A percentile compares a stretch with the other conserved stretches of the same genome.
Conservation (phyloP, 495 filamentous ascomycete species). For the Tuber melanosporum region DNA sequence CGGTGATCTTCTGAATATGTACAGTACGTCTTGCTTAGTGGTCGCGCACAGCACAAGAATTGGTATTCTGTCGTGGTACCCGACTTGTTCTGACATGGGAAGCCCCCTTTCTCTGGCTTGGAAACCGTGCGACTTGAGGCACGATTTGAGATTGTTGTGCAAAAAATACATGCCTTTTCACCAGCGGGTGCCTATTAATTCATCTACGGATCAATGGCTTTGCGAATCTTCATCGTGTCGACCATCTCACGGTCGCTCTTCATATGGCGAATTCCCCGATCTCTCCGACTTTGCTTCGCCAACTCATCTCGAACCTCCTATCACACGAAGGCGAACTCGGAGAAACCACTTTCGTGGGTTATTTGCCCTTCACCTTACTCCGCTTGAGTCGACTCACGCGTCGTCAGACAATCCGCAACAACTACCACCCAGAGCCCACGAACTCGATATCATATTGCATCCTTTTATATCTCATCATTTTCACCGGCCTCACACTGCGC, state of each 20-base stretch:
- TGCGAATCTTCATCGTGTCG: background rate
- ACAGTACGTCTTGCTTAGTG: background rate
- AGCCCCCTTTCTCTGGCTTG: no score
- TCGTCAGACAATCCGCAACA: background rate
- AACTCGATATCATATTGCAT: background rate
- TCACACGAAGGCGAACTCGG: background rate
- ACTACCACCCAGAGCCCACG: background rate
- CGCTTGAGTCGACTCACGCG: background rate
- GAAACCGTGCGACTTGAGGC: background rate
- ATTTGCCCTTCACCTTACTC: background rate
- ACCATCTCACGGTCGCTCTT: background rate
- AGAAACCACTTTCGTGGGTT: background rate
- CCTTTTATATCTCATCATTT: background rate
- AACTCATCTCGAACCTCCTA: background rate
- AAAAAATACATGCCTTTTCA: background rate
- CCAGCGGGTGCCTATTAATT: background rate
- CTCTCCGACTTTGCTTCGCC: background rate
- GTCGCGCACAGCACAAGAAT: background rate
- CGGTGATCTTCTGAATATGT: background rate
- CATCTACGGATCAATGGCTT: background rate
- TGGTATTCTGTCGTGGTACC: background rate
- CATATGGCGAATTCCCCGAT: background rate
- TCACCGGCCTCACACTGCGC: background rate
- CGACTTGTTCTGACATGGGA: background rate
- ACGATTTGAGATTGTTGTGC: background rate